Evolutionary conservation across 1,284 basidiomycete genomes (phyloP).

Genomic region (Cutaneotrichosporon cutaneum): DNA sequence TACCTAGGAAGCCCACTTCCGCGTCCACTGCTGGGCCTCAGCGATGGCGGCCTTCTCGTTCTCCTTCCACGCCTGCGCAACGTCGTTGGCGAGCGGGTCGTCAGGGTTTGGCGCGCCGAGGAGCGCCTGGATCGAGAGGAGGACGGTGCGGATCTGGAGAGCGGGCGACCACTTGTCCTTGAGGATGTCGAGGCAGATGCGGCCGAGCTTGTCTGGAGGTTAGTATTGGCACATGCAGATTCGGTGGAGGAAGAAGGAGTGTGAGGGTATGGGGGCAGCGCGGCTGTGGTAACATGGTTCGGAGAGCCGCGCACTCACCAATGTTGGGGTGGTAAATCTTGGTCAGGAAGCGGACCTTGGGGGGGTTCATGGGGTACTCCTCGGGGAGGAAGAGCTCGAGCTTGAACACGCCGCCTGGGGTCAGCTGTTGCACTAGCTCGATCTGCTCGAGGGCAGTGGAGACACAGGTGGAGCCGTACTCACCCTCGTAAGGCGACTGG

Average conservation of each 20-base stretch:
- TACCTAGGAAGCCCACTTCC: slow-evolving; percentile 16
- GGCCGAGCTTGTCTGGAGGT: slow-evolving; percentile 83
- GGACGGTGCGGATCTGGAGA: slow-evolving; percentile 93
- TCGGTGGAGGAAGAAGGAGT: too few relatives aligned
- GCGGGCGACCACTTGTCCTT: slow-evolving; percentile 99
- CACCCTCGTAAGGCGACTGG: slow-evolving; percentile 91
- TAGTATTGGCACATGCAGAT: background rate
- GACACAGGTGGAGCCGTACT: too few relatives aligned
- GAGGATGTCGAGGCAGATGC: slow-evolving; percentile 96
- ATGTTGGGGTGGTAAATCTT: slow-evolving; percentile 99
- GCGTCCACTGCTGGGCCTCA: slow-evolving; percentile 89
- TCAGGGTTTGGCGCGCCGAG: slow-evolving; percentile 96
- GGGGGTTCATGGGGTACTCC: slow-evolving; percentile 98
- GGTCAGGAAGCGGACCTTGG: slow-evolving; percentile 96
- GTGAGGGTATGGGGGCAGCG: background rate
- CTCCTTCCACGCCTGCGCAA: slow-evolving; percentile 99
- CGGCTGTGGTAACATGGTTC: background rate
- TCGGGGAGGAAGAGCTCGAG: slow-evolving; percentile 96
- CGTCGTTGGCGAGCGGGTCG: slow-evolving; percentile 86
- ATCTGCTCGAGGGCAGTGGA: background rate
- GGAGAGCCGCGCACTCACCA: slow-evolving; percentile 58
- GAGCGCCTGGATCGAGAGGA: slow-evolving; percentile 93
- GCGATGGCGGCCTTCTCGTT: slow-evolving; percentile 87
- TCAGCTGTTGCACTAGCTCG: background rate
- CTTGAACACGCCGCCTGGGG: slow-evolving; percentile 82